phyloP scores from a whole-genome alignment of 1,139 yeast genomes.

The Suhomyces wounanorum region DNA sequence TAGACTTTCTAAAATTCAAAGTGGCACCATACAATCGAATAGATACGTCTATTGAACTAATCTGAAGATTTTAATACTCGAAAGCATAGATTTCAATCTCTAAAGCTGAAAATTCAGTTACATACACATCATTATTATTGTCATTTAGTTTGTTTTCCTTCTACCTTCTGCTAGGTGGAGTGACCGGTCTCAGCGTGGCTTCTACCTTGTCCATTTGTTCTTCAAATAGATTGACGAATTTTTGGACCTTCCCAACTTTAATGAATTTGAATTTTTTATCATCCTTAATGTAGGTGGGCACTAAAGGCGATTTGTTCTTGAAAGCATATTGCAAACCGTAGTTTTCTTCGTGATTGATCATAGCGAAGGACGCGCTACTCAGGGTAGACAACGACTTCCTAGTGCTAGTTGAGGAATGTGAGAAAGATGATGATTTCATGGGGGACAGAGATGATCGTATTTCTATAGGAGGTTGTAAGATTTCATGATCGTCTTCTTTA shows the following conservation, averaged over 20 bases:
- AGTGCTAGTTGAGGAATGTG: slow-evolving; percentile 21
- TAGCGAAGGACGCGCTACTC: slow-evolving; percentile 26
- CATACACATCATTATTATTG: neutral
- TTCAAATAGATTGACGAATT: slow-evolving; percentile 48
- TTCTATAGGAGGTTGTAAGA: slow-evolving; percentile 13
- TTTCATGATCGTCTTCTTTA: slow-evolving; percentile 4
- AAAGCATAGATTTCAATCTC: neutral
- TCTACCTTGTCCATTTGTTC: slow-evolving; percentile 30
- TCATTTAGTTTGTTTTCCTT: neutral
- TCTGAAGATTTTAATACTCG: neutral
- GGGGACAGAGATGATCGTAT: slow-evolving; percentile 6
- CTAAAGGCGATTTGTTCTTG: slow-evolving; percentile 30
- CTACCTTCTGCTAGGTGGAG: slow-evolving; percentile 9
- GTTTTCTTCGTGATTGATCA: slow-evolving; percentile 22
- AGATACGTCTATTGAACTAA: neutral
- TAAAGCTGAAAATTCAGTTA: neutral
- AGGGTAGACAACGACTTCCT: slow-evolving; percentile 19
- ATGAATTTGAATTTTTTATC: slow-evolving; percentile 50
- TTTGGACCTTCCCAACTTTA: slow-evolving; percentile 52
- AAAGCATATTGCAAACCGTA: slow-evolving; percentile 36
- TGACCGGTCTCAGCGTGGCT: slow-evolving; percentile 3
- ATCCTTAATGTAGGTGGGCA: slow-evolving; percentile 44
- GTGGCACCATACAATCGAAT: too few relatives aligned
- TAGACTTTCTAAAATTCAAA: neutral
- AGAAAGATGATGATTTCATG: slow-evolving; percentile 14